These are phyloP conservation scores for Coemansia sp. DNA, from an alignment of 192 early-diverging fungal genomes.

Conservation along the genomic window DNA sequence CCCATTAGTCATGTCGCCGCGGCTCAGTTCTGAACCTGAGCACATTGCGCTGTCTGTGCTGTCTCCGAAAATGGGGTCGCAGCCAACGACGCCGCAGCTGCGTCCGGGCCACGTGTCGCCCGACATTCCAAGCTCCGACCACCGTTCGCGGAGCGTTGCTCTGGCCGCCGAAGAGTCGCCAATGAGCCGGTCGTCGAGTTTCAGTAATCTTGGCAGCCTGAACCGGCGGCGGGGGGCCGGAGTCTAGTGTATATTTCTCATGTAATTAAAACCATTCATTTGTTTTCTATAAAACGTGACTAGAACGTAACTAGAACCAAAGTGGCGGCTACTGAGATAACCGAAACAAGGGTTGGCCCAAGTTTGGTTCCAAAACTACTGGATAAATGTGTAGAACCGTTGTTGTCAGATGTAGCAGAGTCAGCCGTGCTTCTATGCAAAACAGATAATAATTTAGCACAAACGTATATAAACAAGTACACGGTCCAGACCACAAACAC, in stretches of 20 bases:
- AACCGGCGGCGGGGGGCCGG: conserved; percentile 7
- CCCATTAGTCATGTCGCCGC: not conserved
- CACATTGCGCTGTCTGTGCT: not conserved
- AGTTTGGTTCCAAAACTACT: not conserved
- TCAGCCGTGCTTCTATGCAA: not conserved
- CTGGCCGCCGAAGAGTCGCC: not conserved
- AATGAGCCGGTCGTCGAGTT: conserved; percentile 12
- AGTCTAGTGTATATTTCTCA: too few relatives aligned
- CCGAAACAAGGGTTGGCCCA: not conserved
- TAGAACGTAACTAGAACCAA: not conserved
- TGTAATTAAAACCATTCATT: not conserved
- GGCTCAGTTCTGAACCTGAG: not conserved
- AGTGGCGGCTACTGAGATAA: not conserved
- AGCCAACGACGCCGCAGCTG: not conserved
- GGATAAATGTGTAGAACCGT: not conserved
- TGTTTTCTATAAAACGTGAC: not conserved
- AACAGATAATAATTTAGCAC: not conserved
- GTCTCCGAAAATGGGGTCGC: not conserved
- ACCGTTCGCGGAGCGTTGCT: not conserved
- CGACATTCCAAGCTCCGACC: not conserved
- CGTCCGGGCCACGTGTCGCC: not conserved
- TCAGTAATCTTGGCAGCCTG: conserved; percentile 2
- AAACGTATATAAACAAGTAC: too few relatives aligned
- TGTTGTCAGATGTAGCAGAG: not conserved
- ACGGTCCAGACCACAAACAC: not conserved